Evolutionary conservation across 1,139 yeast species (phyloP), one percentile per base, ranked within the genome.

Genomic region (Sugiyamaella pinicola): DNA sequence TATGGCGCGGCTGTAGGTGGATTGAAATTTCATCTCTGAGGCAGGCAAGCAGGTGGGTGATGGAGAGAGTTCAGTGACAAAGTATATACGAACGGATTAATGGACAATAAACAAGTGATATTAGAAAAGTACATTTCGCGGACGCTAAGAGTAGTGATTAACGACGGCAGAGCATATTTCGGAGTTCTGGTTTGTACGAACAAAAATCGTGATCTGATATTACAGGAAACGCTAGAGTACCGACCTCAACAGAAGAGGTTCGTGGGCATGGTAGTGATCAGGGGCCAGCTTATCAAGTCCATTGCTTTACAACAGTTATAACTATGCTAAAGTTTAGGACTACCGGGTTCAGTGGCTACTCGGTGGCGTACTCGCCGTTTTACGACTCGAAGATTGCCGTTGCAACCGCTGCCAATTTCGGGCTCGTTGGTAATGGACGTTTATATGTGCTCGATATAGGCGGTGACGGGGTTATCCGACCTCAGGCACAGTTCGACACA

Each of bases 361-460:
- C 86, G 0, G 85, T 90, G 13, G 87, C 85, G 64, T 93, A 91
- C 73, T 90, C 97, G 0, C 98, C 98, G 4, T 93, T 83, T 66
- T 87, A 81, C 62, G 98, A 93, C 70, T 87, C 87, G 71, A 87
- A 87, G 64, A 68, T 93, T 12, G 97, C 96, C 0, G 95, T 89
- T 33, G 95, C 96, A 1, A 77, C 95, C 0, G 85, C 96, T 0
- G 89, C 98, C 33, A 93, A 93, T 70, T 93, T 85, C 69, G 98
- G 98, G 1, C 75, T 93, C 8, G 96, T 89, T 3, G 99, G 99
- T 2, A 93, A 93, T 68, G 99, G 99, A 2, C 78, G 88, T 58
- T 74, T 93, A 28, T 84, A 75, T 62, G 74, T 91, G 1, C 73
- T 91, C 34, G 82, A 82, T 51, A 85, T 93, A 51, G 81, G 79